Conservation (phyloP, 2,329 filamentous ascomycete species). For the Dendrostoma leiphaemia region DNA sequence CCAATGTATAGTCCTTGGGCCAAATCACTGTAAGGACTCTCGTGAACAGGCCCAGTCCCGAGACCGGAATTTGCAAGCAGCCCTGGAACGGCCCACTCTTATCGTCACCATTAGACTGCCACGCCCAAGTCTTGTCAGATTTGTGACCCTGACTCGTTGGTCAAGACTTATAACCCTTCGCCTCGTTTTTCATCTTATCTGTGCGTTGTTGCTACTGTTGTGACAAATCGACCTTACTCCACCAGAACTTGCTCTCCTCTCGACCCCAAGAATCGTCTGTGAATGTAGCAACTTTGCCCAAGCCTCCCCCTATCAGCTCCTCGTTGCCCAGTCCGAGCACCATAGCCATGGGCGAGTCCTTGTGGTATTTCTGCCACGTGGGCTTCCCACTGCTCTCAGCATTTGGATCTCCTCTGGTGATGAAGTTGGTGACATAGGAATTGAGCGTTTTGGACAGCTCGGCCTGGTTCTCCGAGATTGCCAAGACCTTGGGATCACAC, state of each 20-base stretch:
- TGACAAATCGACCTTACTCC: constrained; percentile 37
- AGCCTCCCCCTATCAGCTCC: constrained; percentile 42
- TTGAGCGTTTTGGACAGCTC: constrained; percentile 41
- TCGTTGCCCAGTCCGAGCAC: constrained; percentile 45
- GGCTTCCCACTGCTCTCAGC: constrained; percentile 30
- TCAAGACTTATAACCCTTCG: background rate
- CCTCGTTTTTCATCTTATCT: background rate
- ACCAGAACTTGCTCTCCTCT: constrained; percentile 47
- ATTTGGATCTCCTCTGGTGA: constrained; percentile 45
- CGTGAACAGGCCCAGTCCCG: background rate
- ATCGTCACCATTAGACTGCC: background rate
- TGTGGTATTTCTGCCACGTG: constrained; percentile 33
- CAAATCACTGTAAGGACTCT: background rate
- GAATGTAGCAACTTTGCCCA: constrained; percentile 35
- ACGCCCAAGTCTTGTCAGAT: background rate
- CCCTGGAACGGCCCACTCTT: background rate
- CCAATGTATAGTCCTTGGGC: too few relatives aligned
- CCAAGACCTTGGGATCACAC: constrained; percentile 33
- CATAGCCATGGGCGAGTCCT: constrained; percentile 32
- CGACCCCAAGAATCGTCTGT: constrained; percentile 39
- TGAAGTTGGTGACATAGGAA: constrained; percentile 48
- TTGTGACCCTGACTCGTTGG: background rate
- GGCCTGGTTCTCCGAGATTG: constrained; percentile 36
- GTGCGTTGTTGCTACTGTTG: constrained; percentile 24
- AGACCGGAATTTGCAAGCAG: background rate